Conservation (phyloP, 345 rosid species). For the Ceriops decandra region DNA sequence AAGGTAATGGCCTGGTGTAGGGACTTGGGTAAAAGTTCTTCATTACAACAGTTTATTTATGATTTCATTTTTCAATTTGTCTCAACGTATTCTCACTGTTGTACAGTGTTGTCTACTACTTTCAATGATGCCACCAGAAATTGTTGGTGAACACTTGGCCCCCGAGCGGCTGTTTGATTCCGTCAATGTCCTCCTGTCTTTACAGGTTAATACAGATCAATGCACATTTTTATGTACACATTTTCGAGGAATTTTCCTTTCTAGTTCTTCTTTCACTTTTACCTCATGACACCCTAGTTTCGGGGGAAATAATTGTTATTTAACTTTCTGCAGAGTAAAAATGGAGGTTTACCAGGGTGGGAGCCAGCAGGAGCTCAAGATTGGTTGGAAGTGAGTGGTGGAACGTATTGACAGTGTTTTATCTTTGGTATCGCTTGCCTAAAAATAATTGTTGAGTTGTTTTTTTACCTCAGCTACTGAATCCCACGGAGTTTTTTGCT, state of each 20-base stretch:
- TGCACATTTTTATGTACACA: too few species aligned
- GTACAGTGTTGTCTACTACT: slow-evolving; percentile 58
- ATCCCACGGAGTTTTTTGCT: slow-evolving; percentile 43
- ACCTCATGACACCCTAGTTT: neutral
- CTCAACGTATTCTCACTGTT: neutral
- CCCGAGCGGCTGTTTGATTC: slow-evolving; percentile 48
- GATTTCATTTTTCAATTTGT: too few species aligned
- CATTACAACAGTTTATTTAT: too few species aligned
- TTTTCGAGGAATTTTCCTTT: neutral
- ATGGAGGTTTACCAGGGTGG: slow-evolving; percentile 48
- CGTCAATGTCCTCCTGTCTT: slow-evolving; percentile 53
- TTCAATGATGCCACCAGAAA: slow-evolving; percentile 61
- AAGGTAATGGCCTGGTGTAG: slow-evolving; percentile 39
- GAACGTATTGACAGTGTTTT: neutral
- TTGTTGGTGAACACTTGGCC: slow-evolving; percentile 58
- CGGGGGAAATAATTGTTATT: neutral
- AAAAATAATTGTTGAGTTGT: too few species aligned
- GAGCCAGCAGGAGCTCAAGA: slow-evolving; percentile 39
- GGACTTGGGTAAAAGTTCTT: too few species aligned
- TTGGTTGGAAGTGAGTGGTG: slow-evolving; percentile 34
- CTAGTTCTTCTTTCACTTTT: neutral
- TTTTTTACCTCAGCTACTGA: slow-evolving; percentile 33
- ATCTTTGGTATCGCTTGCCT: too few species aligned
- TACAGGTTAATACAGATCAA: slow-evolving; percentile 39
- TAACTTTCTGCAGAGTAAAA: slow-evolving; percentile 22